Base-by-base conservation (phyloP, 2,329 filamentous ascomycete genomes). In the Aspergillus felis region DNA sequence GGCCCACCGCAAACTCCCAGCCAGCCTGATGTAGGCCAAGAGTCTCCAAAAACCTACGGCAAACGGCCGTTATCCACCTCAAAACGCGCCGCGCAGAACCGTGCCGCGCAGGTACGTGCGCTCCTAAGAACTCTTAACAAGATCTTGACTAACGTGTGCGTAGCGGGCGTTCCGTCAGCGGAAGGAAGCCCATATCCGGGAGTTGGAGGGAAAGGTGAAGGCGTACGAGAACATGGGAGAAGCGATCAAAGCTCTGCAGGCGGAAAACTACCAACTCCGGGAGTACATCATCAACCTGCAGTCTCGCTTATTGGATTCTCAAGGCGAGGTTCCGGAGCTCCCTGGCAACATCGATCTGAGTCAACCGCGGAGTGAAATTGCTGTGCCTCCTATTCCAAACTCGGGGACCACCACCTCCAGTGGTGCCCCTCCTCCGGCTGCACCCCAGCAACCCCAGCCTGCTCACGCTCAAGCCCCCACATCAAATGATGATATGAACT, bases 161-260 rank as follows among this genome's bases (percentile, higher is more conserved):
- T 67, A 99, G 93, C 87, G 94, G 73, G 94, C 94, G 46, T 99
- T 99, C 77, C 90, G 94, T 46, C 92, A 97, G 78, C 89, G 94
- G 61, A 99, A 99, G 74, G 94, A 99, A 76, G 90, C 91, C 49
- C 97, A 99, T 74, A 99, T 99, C 75, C 96, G 96, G 80, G 95
- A 96, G 74, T 84, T 99, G 6, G 94, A 99, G 76, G 89, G 94
- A 71, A 91, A 97, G 72, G 91, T 97, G 53, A 87, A 91, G 68
- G 90, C 94, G 29, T 90, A 86, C 64, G 83, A 85, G 65, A 82
- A 86, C 20, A 84, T 96, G 75, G 89, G 92, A 64, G 84, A 89
- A 61, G 85, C 84, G 56, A 91, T 85, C 75, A 94, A 96, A 74
- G 79, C 82, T n/a, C 78, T 96, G 27, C 91, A 96, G 71, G 81